Evolutionary conservation across 106 monocot genomes (phyloP).

Genomic region (Dendrobium nobile): DNA sequence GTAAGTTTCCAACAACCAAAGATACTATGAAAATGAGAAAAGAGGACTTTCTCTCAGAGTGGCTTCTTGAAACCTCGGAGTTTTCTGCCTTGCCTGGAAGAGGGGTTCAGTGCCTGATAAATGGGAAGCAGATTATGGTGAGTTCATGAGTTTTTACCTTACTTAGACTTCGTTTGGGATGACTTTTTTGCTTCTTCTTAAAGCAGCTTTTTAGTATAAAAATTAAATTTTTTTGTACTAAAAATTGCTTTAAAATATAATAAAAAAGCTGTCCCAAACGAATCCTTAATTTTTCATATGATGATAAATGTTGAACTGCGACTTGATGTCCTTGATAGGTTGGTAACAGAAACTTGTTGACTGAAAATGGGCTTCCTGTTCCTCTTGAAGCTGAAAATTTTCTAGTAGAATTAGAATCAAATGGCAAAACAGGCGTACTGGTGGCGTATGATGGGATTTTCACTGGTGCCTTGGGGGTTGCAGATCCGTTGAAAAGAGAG

Average conservation of each 20-base stretch:
- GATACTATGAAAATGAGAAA: conserved; percentile 29
- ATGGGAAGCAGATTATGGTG: conserved; percentile 71
- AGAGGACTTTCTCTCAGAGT: conserved; percentile 53
- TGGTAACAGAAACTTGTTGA: conserved; percentile 72
- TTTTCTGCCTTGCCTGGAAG: conserved; percentile 86
- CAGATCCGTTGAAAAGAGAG: conserved; percentile 90
- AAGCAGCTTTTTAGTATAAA: too few species aligned
- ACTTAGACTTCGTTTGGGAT: too few species aligned
- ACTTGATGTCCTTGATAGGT: conserved; percentile 32
- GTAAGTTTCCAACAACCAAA: conserved; percentile 27
- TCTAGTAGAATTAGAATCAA: conserved; percentile 58
- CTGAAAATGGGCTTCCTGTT: conserved; percentile 52
- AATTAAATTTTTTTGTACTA: too few species aligned
- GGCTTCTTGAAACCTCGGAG: conserved; percentile 73
- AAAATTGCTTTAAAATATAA: too few species aligned
- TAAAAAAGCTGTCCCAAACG: too few species aligned
- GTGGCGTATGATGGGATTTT: conserved; percentile 67
- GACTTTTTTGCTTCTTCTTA: too few species aligned
- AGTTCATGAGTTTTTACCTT: conserved; percentile 13
- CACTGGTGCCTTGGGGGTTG: conserved; percentile 58
- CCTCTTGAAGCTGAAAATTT: conserved; percentile 68
- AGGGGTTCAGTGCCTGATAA: conserved; percentile 76
- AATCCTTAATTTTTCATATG: background rate
- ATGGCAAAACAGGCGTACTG: conserved; percentile 75
- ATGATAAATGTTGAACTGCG: background rate